Base-by-base conservation (phyloP, 495 filamentous ascomycete species). In the Penicillium cataractarum region DNA sequence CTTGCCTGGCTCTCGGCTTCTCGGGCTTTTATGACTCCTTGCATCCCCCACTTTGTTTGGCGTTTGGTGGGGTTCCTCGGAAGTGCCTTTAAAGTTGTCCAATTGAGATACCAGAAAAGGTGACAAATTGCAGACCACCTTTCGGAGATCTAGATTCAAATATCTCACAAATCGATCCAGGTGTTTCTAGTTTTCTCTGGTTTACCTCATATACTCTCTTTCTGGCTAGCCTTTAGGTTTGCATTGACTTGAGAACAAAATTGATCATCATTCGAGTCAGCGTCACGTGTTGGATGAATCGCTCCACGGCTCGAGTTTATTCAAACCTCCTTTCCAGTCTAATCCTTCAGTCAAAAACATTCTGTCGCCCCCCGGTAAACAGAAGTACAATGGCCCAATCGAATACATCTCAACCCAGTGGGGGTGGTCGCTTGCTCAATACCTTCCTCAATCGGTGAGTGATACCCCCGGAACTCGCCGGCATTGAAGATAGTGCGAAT, bases 381-480 rank as follows among this genome's bases (percentile, higher is more conserved):
- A 0, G 5, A 21, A 46, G 21, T 7, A 9, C 15, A 54, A 60
- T 60, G 48, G 6, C 46, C 0, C 57, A 42, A 8, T 19, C 32
- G 6, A 49, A n/a, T 33, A 27, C 57, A 22, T 26, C 19, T 40
- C 51, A 56, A 10, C 12, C 39, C n/a, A 39, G 59, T 15, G 52
- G 39, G 2, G 53, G 53, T 21, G 48, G 61, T 10, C 61, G 61
- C 15, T 31, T 63, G 19, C 55, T 63, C 13, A 58, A 58, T 27
- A 58, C 55, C 4, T 63, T 63, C 21, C 39, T 52, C 7, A 37
- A 63, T 48, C 61, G 61, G 61, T 63, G 29, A 53, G 61, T 2
- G 22, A 21, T 27, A 46, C n/a, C n/a, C 24, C 13, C 24, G 26
- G 26, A 29, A 50, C 5, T 29, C 13, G 24, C 21, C 46, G 22